A percentile compares a stretch with the other conserved stretches of the same genome.
These are phyloP conservation scores for Dysphania ambrosioides DNA, from an alignment of 148 eudicot species.

Conservation along the genomic window DNA sequence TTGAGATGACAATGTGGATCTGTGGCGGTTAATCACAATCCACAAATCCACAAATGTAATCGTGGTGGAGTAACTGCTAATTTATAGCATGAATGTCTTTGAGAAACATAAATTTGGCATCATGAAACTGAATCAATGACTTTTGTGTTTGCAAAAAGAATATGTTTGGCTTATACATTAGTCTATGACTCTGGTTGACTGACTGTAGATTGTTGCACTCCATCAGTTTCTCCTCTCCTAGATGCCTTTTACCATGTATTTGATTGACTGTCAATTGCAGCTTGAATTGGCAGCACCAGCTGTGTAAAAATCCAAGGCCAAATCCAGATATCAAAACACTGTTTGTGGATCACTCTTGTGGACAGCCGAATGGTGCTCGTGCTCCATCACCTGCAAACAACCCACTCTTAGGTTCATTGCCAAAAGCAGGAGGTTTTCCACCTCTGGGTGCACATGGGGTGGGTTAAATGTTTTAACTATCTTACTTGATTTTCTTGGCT, in stretches of 20 bases:
- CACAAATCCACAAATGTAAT: neutral
- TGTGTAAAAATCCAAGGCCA: constrained; percentile 67
- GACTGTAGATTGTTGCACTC: neutral
- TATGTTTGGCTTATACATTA: neutral
- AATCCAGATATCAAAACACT: constrained; percentile 78
- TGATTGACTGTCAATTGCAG: constrained; percentile 37
- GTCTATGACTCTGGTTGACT: neutral
- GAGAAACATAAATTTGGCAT: neutral
- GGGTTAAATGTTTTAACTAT: constrained; percentile 22
- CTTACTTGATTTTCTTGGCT: constrained; percentile 17
- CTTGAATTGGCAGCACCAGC: constrained; percentile 91
- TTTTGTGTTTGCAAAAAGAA: neutral
- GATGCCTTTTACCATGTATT: constrained; percentile 5
- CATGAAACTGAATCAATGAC: neutral
- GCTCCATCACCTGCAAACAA: constrained; percentile 58
- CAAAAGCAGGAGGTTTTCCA: constrained; percentile 86
- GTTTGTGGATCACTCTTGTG: constrained; percentile 80
- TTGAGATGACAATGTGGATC: constrained; percentile 1
- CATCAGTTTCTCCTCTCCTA: neutral
- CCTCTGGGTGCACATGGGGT: constrained; percentile 92
- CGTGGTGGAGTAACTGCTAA: neutral
- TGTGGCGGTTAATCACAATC: neutral
- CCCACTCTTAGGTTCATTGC: constrained; percentile 58
- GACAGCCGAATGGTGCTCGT: constrained; percentile 60
- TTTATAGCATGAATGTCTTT: neutral